These are phyloP conservation scores for Neoascochyta sp. DNA, from an alignment of 2,329 filamentous ascomycete genomes.

Conservation along the genomic window DNA sequence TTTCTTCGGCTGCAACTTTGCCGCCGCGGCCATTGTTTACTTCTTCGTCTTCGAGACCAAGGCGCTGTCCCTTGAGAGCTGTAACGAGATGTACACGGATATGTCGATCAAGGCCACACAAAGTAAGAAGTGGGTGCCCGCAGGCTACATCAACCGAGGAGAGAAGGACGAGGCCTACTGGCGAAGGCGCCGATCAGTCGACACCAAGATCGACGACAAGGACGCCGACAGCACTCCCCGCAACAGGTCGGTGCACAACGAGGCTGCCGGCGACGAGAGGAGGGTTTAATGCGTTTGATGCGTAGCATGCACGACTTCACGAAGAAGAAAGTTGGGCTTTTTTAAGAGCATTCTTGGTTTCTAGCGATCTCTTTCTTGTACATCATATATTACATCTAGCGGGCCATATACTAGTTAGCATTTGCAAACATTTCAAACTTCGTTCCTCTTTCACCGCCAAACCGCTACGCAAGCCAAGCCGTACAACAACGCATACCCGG, in stretches of 20 bases:
- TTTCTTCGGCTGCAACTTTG: slow-evolving; percentile 36
- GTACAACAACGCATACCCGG: background rate
- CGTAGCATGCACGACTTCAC: too few relatives aligned
- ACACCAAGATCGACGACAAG: slow-evolving; percentile 19
- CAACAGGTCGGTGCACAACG: slow-evolving; percentile 20
- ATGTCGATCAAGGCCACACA: slow-evolving; percentile 21
- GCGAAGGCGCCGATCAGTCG: slow-evolving; percentile 17
- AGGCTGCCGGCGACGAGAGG: slow-evolving; percentile 14
- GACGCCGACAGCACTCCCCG: slow-evolving; percentile 18
- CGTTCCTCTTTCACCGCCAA: too few relatives aligned
- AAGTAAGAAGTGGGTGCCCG: slow-evolving; percentile 35
- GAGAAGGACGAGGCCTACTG: slow-evolving; percentile 28
- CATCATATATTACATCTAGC: too few relatives aligned
- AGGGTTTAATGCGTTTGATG: slow-evolving; percentile 7
- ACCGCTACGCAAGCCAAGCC: too few relatives aligned
- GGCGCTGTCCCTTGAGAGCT: slow-evolving; percentile 33
- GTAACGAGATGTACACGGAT: slow-evolving; percentile 36
- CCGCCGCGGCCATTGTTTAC: slow-evolving; percentile 28
- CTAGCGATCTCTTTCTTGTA: too few relatives aligned
- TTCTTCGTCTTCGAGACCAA: slow-evolving; percentile 38
- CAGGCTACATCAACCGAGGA: slow-evolving; percentile 29
- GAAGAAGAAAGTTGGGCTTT: too few relatives aligned
- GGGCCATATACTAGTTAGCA: too few relatives aligned
- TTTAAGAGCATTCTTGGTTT: too few relatives aligned
- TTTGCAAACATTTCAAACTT: too few relatives aligned